Conservation (phyloP, 768 basidiomycete genomes). For the Vishniacozyma victoriae region DNA sequence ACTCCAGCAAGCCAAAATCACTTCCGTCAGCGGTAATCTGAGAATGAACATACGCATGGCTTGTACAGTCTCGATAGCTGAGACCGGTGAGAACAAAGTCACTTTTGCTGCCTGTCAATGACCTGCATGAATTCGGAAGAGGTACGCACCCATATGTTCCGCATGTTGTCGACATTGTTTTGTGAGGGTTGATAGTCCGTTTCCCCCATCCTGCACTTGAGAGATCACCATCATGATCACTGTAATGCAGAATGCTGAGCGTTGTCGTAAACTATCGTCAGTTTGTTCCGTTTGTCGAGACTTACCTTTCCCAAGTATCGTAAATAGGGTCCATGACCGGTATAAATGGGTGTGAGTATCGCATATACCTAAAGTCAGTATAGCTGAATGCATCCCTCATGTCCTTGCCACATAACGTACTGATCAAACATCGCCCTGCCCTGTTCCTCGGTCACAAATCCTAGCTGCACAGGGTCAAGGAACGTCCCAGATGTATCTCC, state of each 20-base stretch:
- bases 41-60: no score
- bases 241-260: conserved; percentile 36
- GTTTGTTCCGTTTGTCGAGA: background rate
- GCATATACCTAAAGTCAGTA: conserved; percentile 26
- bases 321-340: conserved; percentile 34
- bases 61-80: conserved; percentile 35
- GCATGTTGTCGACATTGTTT: conserved; percentile 19
- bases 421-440: conserved; percentile 28
- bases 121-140: no score
- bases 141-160: conserved; percentile 32
- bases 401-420: conserved; percentile 14
- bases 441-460: conserved; percentile 18
- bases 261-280: conserved; percentile 21
- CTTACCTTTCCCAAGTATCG: conserved; percentile 37
- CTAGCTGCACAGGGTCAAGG: conserved; percentile 31
- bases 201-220: conserved; percentile 26
- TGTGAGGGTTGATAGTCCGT: conserved; percentile 3
- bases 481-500: no score
- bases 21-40: no score
- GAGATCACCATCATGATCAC: conserved; percentile 22
- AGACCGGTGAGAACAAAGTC: conserved; percentile 35
- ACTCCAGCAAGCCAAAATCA: no score
- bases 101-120: conserved; percentile 33
- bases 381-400: no score
- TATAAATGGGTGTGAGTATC: conserved; percentile 24